phyloP scores from a whole-genome alignment of 495 filamentous ascomycete genomes.

The Bathelium albidoporum region DNA sequence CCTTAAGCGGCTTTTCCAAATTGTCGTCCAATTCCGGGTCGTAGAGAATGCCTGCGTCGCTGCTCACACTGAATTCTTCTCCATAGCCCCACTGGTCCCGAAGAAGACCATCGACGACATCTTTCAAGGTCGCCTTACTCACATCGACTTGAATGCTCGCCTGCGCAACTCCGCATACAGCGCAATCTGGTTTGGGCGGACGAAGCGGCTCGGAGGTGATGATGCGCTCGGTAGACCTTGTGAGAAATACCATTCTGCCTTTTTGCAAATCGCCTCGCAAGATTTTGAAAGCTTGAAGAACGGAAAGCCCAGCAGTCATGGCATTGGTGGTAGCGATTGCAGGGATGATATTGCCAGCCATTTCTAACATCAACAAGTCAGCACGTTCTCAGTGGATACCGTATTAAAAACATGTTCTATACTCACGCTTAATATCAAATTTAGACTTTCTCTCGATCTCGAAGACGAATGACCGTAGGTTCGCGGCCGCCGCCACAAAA shows the following conservation, averaged over 20 bases:
- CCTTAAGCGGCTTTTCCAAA: constrained; percentile 60
- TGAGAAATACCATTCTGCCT: constrained; percentile 60
- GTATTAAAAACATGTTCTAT: too few relatives aligned
- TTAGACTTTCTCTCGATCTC: constrained; percentile 80
- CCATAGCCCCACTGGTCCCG: constrained; percentile 63
- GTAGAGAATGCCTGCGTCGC: constrained; percentile 63
- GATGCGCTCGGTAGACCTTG: constrained; percentile 54
- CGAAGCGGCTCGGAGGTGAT: constrained; percentile 67
- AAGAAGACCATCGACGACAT: constrained; percentile 69
- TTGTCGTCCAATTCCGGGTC: constrained; percentile 86
- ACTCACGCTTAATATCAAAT: constrained; percentile 74
- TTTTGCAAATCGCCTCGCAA: constrained; percentile 59
- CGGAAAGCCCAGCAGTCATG: constrained; percentile 86
- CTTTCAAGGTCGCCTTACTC: constrained; percentile 63
- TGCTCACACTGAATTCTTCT: constrained; percentile 70
- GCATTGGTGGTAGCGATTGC: constrained; percentile 98
- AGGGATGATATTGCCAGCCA: constrained; percentile 98
- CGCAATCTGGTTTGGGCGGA: constrained; percentile 68
- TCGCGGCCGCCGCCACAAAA: constrained; percentile 85
- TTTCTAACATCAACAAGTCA: constrained; percentile 39
- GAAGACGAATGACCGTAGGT: constrained; percentile 76
- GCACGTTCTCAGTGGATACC: neutral
- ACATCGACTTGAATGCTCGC: constrained; percentile 57
- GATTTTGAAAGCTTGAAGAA: constrained; percentile 88
- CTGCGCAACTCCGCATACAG: constrained; percentile 67